Conservation (phyloP, 83 land plant species). For the Diphasiastrum complanatum region DNA sequence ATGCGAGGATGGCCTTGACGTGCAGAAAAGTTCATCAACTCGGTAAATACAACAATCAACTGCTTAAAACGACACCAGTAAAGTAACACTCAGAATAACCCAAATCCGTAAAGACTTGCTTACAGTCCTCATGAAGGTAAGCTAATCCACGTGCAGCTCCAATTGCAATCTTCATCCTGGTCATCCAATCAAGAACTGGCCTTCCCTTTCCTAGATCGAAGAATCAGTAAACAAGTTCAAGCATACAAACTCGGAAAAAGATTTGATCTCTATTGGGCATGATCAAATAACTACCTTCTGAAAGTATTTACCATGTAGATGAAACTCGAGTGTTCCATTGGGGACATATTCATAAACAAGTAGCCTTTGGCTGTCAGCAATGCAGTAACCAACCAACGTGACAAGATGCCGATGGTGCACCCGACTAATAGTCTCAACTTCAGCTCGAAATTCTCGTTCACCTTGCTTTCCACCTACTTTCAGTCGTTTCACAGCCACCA, state of each 20-base stretch:
- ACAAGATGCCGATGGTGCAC: slow-evolving; percentile 30
- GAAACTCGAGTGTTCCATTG: slow-evolving; percentile 28
- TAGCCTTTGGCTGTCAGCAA: slow-evolving; percentile 18
- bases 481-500: slow-evolving; percentile 8
- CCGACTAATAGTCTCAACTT: slow-evolving; percentile 12
- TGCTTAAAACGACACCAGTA: neutral
- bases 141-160: slow-evolving; percentile 31
- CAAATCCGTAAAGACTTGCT: neutral
- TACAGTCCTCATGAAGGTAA: slow-evolving; percentile 29
- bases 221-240: neutral
- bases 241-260: neutral
- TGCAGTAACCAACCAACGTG: slow-evolving; percentile 29
- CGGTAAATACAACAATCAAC: no score
- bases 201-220: neutral
- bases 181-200: slow-evolving; percentile 25
- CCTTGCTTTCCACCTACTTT: slow-evolving; percentile 7
- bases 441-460: slow-evolving; percentile 14
- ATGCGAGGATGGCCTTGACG: slow-evolving; percentile 24
- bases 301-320: slow-evolving; percentile 22
- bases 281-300: neutral
- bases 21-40: no score
- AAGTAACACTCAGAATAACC: neutral
- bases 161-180: slow-evolving; percentile 24
- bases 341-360: slow-evolving; percentile 30
- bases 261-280: neutral